A percentile compares a stretch with the other conserved stretches of the same genome.
Conservation (phyloP, 305 asterid species). For the Caryopteris hybrid region DNA sequence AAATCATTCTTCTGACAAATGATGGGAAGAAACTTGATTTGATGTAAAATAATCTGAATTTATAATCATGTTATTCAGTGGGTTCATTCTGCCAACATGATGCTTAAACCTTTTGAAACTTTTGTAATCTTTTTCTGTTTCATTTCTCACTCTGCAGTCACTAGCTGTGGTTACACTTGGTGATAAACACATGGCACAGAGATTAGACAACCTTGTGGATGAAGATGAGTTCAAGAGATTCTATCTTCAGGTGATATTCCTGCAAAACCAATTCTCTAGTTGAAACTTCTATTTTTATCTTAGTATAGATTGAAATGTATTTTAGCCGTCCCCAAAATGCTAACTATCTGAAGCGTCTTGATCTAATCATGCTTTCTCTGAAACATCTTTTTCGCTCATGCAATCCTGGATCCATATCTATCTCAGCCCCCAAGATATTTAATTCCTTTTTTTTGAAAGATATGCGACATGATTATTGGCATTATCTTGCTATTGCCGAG, state of each 20-base stretch:
- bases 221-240: conserved; percentile 95
- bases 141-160: conserved; percentile 40
- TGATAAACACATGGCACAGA: conserved; percentile 94
- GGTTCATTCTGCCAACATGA: conserved; percentile 13
- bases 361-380: neutral
- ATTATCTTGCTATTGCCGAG: neutral
- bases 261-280: conserved; percentile 6
- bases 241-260: conserved; percentile 83
- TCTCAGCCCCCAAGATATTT: conserved; percentile 5
- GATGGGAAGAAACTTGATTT: neutral
- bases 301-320: neutral
- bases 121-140: conserved; percentile 15
- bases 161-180: conserved; percentile 97
- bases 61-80: neutral
- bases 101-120: conserved; percentile 15
- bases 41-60: neutral
- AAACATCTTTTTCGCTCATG: neutral
- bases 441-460: conserved; percentile 9
- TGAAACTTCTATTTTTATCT: conserved; percentile 12
- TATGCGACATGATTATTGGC: neutral
- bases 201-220: conserved; percentile 88
- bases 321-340: conserved; percentile 17
- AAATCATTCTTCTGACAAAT: neutral
- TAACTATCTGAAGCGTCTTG: conserved; percentile 8
- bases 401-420: conserved; percentile 11